These are phyloP conservation scores for Cladosporium sp. DNA, from an alignment of 2,329 filamentous ascomycete genomes.

Conservation along the genomic window DNA sequence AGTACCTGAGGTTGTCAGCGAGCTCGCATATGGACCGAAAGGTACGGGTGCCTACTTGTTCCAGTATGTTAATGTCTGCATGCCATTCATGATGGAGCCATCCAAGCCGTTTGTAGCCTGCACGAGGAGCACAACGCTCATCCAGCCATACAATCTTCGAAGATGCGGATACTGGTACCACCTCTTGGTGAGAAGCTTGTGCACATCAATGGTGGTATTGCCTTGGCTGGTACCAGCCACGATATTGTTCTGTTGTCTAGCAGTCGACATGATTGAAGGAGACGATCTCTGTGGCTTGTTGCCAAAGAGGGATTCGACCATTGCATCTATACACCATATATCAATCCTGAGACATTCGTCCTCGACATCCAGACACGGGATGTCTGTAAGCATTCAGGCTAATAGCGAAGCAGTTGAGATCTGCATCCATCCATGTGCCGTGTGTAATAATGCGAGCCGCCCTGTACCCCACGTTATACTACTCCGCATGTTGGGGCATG, in stretches of 20 bases:
- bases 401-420: background rate
- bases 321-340: background rate
- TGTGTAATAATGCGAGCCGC: background rate
- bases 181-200: constrained; percentile 15
- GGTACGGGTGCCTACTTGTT: background rate
- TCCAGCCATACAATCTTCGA: constrained; percentile 20
- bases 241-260: constrained; percentile 13
- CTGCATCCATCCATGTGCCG: background rate
- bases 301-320: too few relatives aligned
- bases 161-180: constrained; percentile 22
- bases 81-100: constrained; percentile 45
- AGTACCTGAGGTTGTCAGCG: constrained; percentile 23
- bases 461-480: background rate
- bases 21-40: too few relatives aligned
- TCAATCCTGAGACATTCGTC: background rate
- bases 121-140: constrained; percentile 21
- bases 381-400: background rate
- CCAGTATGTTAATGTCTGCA: constrained; percentile 45
- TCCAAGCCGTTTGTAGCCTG: constrained; percentile 43
- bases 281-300: background rate
- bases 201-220: constrained; percentile 16
- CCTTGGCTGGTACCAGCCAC: constrained; percentile 11
- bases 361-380: background rate
- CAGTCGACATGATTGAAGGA: background rate
- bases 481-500: background rate